Percentiles rank a stretch among this genome's conserved stretches.
These are phyloP conservation scores for Cladosporium sp. DNA, from an alignment of 2,329 filamentous ascomycete species.

Conservation along the genomic window DNA sequence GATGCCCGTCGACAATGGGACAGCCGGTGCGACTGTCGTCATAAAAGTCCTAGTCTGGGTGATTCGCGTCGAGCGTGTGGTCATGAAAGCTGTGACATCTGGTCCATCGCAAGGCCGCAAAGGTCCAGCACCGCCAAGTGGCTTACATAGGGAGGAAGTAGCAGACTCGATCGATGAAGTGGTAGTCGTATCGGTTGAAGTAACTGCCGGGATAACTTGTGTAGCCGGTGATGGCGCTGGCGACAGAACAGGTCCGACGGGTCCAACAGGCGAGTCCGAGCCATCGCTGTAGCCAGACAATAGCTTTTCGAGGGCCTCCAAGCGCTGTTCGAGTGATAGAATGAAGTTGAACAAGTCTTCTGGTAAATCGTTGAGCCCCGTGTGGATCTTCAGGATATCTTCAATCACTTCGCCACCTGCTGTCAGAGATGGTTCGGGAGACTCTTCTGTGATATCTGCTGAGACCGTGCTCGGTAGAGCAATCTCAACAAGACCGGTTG, in stretches of 20 bases:
- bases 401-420: constrained; percentile 26
- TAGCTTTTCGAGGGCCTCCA: constrained; percentile 24
- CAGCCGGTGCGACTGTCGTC: not conserved
- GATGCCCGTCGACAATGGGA: not conserved
- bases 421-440: constrained; percentile 16
- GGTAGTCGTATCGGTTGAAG: not conserved
- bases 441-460: not conserved
- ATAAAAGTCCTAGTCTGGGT: not conserved
- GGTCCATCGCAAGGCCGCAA: not conserved
- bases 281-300: constrained; percentile 19
- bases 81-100: not conserved
- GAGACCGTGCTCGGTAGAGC: not conserved
- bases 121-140: not conserved
- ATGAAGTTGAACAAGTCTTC: constrained; percentile 26
- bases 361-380: constrained; percentile 25
- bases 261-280: not conserved
- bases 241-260: constrained; percentile 9
- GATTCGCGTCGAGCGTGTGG: constrained; percentile 5
- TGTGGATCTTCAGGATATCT: constrained; percentile 27
- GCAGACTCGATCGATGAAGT: not conserved
- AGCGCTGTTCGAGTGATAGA: constrained; percentile 22
- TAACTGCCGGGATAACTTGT: not conserved
- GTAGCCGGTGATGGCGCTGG: not conserved
- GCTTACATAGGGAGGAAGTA: not conserved
- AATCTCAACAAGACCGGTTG: not conserved